phyloP scores from a whole-genome alignment of 257 asterid genomes.

The Fraxinus quadrangulata region DNA sequence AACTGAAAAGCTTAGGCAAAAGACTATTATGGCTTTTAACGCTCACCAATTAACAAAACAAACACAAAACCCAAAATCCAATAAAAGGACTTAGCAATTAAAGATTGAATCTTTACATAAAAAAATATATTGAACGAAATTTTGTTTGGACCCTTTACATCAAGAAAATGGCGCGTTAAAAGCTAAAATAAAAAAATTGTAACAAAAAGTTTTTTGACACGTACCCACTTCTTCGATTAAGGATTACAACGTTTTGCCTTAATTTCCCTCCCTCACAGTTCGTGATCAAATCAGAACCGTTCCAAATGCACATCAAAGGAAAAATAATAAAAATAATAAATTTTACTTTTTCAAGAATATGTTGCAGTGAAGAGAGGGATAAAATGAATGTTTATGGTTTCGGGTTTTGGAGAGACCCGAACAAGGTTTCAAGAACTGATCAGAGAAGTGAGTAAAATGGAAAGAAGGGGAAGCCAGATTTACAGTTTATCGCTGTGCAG shows the following conservation, averaged over 20 bases:
- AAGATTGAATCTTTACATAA: neutral
- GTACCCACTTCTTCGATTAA: conserved; percentile 44
- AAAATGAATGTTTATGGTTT: conserved; percentile 25
- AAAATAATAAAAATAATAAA: conserved; percentile 4
- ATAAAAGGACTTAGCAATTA: neutral
- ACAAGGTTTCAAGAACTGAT: conserved; percentile 42
- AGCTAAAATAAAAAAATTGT: conserved; percentile 3
- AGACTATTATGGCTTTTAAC: conserved; percentile 8
- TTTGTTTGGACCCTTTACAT: conserved; percentile 1
- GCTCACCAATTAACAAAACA: conserved; percentile 11
- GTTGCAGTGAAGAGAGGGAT: conserved; percentile 8
- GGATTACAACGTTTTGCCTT: conserved; percentile 31
- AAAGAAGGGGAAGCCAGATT: conserved; percentile 26
- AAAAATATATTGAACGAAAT: neutral
- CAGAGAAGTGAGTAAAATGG: conserved; percentile 25
- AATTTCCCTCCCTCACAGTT: conserved; percentile 24
- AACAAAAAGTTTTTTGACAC: conserved; percentile 23
- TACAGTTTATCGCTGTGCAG: conserved; percentile 28
- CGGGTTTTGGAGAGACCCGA: conserved; percentile 42
- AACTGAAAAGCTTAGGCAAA: conserved; percentile 2
- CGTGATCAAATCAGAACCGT: conserved; percentile 43
- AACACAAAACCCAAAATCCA: conserved; percentile 7
- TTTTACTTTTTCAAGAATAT: neutral
- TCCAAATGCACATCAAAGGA: conserved; percentile 44
- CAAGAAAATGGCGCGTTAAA: conserved; percentile 9